These are phyloP conservation scores for Hericium rajendrae DNA, from an alignment of 768 basidiomycete species.

Conservation along the genomic window DNA sequence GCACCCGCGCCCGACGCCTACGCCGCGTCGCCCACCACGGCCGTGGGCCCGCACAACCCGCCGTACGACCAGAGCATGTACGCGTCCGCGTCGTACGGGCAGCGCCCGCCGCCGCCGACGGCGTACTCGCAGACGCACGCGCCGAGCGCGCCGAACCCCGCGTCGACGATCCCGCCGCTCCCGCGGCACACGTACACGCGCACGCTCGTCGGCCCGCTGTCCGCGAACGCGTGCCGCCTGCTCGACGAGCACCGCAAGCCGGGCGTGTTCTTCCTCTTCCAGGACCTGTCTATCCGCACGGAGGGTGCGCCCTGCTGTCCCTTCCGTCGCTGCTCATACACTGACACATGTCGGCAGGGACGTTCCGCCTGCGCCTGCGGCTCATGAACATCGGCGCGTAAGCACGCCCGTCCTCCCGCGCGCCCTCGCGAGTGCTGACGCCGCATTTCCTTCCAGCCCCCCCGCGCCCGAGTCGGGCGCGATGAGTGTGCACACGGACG, in stretches of 20 bases:
- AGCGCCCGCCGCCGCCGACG: constrained; percentile 13
- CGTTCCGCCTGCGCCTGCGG: constrained; percentile 77
- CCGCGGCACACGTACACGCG: constrained; percentile 72
- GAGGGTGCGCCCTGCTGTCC: constrained; percentile 48
- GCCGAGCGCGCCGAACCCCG: constrained; percentile 23
- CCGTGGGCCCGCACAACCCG: constrained; percentile 1
- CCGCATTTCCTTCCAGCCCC: constrained; percentile 30
- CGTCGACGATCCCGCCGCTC: constrained; percentile 31
- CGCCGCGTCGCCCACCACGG: background rate
- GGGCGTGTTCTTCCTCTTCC: constrained; percentile 93
- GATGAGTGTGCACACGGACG: constrained; percentile 50
- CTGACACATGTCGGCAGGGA: constrained; percentile 38
- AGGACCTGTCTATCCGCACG: constrained; percentile 87
- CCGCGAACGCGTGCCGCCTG: constrained; percentile 77
- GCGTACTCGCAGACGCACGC: constrained; percentile 18
- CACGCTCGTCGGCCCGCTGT: constrained; percentile 84
- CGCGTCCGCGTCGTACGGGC: constrained; percentile 15
- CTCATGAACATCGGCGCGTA: constrained; percentile 89
- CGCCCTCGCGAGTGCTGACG: background rate
- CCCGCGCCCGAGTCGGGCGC: constrained; percentile 69
- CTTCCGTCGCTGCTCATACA: background rate
- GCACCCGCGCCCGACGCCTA: constrained; percentile 7
- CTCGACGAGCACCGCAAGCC: constrained; percentile 76
- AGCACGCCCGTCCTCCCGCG: constrained; percentile 28
- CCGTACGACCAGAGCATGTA: constrained; percentile 16